Base-by-base conservation (phyloP, 1,139 yeast species). In the Lodderomyces orthopsilosis region DNA sequence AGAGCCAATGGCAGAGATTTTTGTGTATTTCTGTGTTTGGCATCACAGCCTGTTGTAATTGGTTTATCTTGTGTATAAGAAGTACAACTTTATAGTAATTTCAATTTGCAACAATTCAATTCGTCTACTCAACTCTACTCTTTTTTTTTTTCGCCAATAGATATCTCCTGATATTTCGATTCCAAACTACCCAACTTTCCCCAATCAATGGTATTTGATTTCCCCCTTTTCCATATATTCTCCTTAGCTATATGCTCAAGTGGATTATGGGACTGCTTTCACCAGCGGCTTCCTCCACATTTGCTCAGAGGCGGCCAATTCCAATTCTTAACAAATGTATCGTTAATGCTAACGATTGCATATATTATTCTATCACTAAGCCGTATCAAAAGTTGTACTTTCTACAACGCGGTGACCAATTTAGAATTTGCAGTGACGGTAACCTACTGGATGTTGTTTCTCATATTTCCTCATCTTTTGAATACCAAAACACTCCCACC, bases 311-410 rank as follows among this genome's bases (percentile, higher is more conserved):
- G 79, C 0, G 87, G 88, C 1, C 82, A 75, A 46, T 73, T 71
- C 59, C 87, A 82, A 58, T 82, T 82, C 57, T 63, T 82, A 37
- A 82, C 89, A 10, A 81, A 80, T 54, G 54, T 81, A 6, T 74
- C 83, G 35, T 28, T 49, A 3, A 12, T 41, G 5, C 13, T 35
- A 8, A 49, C 52, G 3, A 41, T 42, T 13, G 10, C 38, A 5
- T 49, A 44, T 19, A 42, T 42, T 14, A 15, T 35, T 9, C 35
- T 42, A 22, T 9, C 42, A 14, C 12, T 27, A n/a, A 26, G 18
- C 6, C 18, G 12, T 9, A 37, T 24, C 41, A 42, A 17, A 5
- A 37, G 41, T 6, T 23, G 6, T 14, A 41, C 26, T 21, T 38
- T 48, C 7, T 55, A 54, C 37, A 41, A 48, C 30, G 45, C 53